Evolutionary conservation across 768 basidiomycete genomes (phyloP).

Genomic region (Suillus subalutaceus): DNA sequence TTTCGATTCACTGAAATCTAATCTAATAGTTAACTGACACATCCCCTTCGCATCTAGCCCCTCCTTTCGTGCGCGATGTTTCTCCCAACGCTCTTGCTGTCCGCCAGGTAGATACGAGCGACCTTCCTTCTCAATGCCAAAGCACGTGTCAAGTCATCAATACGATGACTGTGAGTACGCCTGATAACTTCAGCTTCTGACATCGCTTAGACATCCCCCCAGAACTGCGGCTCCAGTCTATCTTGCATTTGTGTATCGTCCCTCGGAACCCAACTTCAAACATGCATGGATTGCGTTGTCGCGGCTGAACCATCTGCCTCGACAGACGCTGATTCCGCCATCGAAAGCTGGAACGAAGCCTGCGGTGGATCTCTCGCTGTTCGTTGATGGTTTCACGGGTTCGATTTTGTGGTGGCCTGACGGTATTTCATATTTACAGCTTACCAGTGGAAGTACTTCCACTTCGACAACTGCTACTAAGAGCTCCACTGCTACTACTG

Average conservation of each 20-base stretch:
- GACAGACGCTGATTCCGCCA: constrained; percentile 12
- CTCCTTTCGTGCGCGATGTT: neutral
- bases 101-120: constrained; percentile 21
- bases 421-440: neutral
- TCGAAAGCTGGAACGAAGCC: constrained; percentile 20
- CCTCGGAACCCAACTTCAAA: constrained; percentile 17
- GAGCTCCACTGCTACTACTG: neutral
- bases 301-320: neutral
- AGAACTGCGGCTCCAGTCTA: constrained; percentile 16
- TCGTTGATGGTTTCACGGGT: neutral
- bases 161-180: constrained; percentile 20
- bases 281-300: constrained; percentile 27
- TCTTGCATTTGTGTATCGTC: constrained; percentile 19
- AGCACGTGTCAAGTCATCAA: constrained; percentile 22
- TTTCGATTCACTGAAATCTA: neutral
- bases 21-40: neutral
- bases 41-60: neutral
- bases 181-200: no score
- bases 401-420: neutral
- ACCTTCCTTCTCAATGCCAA: constrained; percentile 25
- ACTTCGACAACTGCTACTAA: constrained; percentile 4
- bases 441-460: neutral
- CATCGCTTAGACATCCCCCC: neutral
- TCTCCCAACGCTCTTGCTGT: constrained; percentile 17
- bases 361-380: constrained; percentile 25